Base-by-base conservation (phyloP, 352 stramenopile genomes). In the Salisapilia sapeloensis region DNA sequence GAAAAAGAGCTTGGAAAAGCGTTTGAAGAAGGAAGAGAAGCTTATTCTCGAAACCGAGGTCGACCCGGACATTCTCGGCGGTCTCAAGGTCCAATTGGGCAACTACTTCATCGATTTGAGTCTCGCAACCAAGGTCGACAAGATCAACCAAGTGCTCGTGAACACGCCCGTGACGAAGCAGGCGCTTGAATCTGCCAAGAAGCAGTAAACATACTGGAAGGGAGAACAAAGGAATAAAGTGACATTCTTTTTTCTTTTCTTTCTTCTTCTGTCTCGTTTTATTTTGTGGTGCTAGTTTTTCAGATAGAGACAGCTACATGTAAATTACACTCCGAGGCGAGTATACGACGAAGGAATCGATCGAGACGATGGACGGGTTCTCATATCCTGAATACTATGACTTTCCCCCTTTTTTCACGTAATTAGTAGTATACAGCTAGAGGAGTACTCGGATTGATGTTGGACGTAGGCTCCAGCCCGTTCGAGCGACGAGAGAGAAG, bases 51-150 rank as follows among this genome's bases (percentile, higher is more conserved):
- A 85, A 40, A 85, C 71, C 19, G 65, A 94, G 29, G 84, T 96
- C 20, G 83, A 97, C 74, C 84, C 90, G 10, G 70, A 76, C 42
- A 97, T 97, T 53, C 53, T 97, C 42, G 92, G 92, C 22, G 92
- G 92, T 44, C 75, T 97, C 40, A 95, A 97, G 67, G 86, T 97
- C 44, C 87, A 96, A 66, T 96, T 97, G 60, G 92, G 89, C 48
- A 94, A 97, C 66, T 92, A 95, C 70, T 97, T 97, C 62, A 94
- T 97, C 50, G 92, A 97, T 65, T 56, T 97, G 49, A 96, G 84
- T 50, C 71, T 96, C 32, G 75, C 77, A 31, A 95, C 75, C 44
- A 90, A 93, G 63, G 96, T 97, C 60, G 87, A 97, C 49, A 92
- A 94, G 69, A 87, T 92, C 56, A 77, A 91, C 58, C 76, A 54